phyloP scores from a whole-genome alignment of 1,284 basidiomycete species.

The Coniferiporia sulphurascens region DNA sequence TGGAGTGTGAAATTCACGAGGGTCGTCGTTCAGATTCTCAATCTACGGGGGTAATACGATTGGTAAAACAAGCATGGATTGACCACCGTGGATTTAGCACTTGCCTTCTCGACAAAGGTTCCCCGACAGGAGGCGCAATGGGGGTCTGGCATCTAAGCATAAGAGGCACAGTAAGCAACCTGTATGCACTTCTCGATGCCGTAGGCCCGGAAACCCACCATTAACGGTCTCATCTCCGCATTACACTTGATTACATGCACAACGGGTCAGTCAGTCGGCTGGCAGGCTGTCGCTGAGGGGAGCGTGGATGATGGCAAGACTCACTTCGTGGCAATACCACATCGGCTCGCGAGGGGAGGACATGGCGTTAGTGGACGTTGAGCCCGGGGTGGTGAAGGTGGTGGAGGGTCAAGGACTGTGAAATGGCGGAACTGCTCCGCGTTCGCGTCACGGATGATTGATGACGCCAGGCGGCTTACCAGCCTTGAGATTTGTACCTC shows the following conservation, averaged over 20 bases:
- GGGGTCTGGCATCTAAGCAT: conserved; percentile 62
- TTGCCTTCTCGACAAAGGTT: conserved; percentile 71
- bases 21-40: conserved; percentile 68
- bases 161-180: not conserved
- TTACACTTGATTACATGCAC: conserved; percentile 47
- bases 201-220: conserved; percentile 43
- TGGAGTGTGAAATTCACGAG: conserved; percentile 52
- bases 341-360: conserved; percentile 56
- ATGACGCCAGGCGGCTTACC: not conserved
- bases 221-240: conserved; percentile 74
- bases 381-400: not conserved
- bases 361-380: conserved; percentile 35
- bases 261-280: conserved; percentile 8
- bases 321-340: conserved; percentile 76
- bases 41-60: conserved; percentile 40
- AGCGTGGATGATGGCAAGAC: conserved; percentile 19
- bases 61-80: not conserved
- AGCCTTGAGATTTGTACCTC: not conserved
- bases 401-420: not conserved
- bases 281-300: not conserved
- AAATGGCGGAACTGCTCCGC: not conserved
- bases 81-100: conserved; percentile 18
- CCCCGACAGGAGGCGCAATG: conserved; percentile 69
- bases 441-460: not conserved
- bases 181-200: not conserved